Evolutionary conservation across 75 land plant species (phyloP), one percentile per base, ranked within the genome.

Genomic region (Gnetum montanum): DNA sequence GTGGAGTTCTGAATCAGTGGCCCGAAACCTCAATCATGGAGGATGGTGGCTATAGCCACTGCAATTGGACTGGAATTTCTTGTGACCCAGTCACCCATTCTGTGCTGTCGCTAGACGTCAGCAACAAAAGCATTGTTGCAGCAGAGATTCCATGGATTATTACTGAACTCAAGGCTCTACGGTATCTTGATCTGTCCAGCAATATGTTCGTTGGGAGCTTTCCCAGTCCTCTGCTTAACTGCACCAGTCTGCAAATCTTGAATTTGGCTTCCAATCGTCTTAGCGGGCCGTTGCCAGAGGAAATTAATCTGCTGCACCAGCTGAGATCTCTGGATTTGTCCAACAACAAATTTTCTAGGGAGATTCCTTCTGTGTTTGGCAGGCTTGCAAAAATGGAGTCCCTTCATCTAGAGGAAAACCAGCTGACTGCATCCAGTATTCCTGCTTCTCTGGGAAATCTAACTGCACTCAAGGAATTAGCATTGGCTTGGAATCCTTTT

Each of bases 381-480:
- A 35, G 61, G 30, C 13, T 84, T 13, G 13, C 69, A 18, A 33
- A 40, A 46, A 61, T 84, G 11, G 54, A 50, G 54, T 8, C 3
- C 1, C 75, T 84, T n/a, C 23, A 57, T 1, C 73, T 88, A 26
- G 0, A 49, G 7, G 1, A 0, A 10, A 77, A 69, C 44, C 65
- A 49, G 43, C 71, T 82, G 52, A 63, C 72, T 25, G 95, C 80
- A 6, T n/a, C n/a, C n/a, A 43, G 69, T 22, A 55, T 77, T 28
- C 90, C 94, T 20, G 6, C 36, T 6, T 88, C 67, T 20, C 47
- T 89, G 38, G 81, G 81, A 1, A 44, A 72, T 28, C 38, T 86
- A 18, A 4, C 68, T 34, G 71, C 54, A 13, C 57, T 87, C 25
- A 70, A 74, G 34, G 18, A n/a, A 6, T 58, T 87, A n/a, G 36